Evolutionary conservation across 164 flowering plant genomes (phyloP).

Genomic region (Berberis vulgaris): DNA sequence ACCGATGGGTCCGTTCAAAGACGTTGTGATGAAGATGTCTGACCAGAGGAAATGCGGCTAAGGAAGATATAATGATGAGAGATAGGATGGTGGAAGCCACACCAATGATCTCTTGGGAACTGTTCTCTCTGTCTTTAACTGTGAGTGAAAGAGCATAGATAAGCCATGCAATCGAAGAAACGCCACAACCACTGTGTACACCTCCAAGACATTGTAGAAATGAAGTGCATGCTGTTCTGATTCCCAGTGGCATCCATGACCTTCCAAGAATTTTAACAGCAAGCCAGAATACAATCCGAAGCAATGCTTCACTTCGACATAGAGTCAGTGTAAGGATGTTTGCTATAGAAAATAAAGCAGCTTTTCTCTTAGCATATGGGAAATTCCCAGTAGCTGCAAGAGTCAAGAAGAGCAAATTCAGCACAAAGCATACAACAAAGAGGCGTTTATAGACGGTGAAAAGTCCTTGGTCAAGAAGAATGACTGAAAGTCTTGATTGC

Average conservation of each 20-base stretch:
- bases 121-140: slow-evolving; percentile 24
- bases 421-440: slow-evolving; percentile 19
- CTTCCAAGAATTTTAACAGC: slow-evolving; percentile 35
- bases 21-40: slow-evolving; percentile 60
- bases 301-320: slow-evolving; percentile 40
- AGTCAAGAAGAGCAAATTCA: slow-evolving; percentile 25
- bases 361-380: slow-evolving; percentile 26
- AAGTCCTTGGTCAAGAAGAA: slow-evolving; percentile 51
- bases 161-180: slow-evolving; percentile 54
- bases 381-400: slow-evolving; percentile 40
- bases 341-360: slow-evolving; percentile 35
- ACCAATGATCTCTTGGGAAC: slow-evolving; percentile 27
- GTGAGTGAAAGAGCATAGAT: slow-evolving; percentile 36
- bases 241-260: slow-evolving; percentile 32
- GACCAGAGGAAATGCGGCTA: slow-evolving; percentile 54
- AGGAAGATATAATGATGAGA: slow-evolving; percentile 32
- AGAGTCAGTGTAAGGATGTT: slow-evolving; percentile 38
- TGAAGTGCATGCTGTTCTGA: slow-evolving; percentile 44
- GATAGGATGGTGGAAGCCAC: slow-evolving; percentile 33
- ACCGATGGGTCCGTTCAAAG: slow-evolving; percentile 48
- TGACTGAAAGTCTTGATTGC: slow-evolving; percentile 34
- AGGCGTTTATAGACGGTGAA: slow-evolving; percentile 57
- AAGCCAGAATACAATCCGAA: slow-evolving; percentile 36
- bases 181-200: slow-evolving; percentile 49
- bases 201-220: slow-evolving; percentile 53